These are phyloP conservation scores for Epichloe hybrida DNA, from an alignment of 2,329 filamentous ascomycete species.

Conservation along the genomic window DNA sequence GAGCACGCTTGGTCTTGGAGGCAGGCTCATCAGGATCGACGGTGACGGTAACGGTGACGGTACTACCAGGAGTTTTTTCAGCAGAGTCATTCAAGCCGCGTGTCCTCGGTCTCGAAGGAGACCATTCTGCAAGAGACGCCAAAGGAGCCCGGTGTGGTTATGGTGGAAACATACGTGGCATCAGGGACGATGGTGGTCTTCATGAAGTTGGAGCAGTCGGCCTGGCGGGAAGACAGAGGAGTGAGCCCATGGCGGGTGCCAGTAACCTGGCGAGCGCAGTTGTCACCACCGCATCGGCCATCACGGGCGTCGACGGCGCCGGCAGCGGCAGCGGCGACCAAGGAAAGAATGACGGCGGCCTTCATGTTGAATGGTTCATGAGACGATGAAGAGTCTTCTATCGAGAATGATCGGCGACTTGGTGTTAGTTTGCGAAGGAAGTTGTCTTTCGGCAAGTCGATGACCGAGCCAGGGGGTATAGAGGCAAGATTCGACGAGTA, in stretches of 20 bases:
- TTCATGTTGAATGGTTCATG: slow-evolving; percentile 24
- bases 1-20: slow-evolving; percentile 16
- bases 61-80: slow-evolving; percentile 8
- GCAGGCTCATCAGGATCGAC: slow-evolving; percentile 19
- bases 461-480: background rate
- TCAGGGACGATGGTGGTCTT: slow-evolving; percentile 25
- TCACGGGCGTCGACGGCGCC: slow-evolving; percentile 21
- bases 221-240: slow-evolving; percentile 21
- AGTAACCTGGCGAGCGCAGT: slow-evolving; percentile 33
- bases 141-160: background rate
- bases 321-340: slow-evolving; percentile 24
- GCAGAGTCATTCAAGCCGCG: background rate
- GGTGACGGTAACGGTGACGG: slow-evolving; percentile 25
- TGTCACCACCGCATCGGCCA: slow-evolving; percentile 26
- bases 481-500: background rate
- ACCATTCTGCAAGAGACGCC: background rate
- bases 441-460: background rate
- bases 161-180: slow-evolving; percentile 21
- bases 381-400: background rate
- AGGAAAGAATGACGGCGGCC: slow-evolving; percentile 23
- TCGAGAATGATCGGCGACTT: slow-evolving; percentile 1
- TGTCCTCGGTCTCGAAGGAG: background rate
- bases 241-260: slow-evolving; percentile 25
- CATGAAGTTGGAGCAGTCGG: slow-evolving; percentile 29
- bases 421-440: background rate